Base-by-base conservation (phyloP, 441 rosid genomes). In the Populus hybrid region DNA sequence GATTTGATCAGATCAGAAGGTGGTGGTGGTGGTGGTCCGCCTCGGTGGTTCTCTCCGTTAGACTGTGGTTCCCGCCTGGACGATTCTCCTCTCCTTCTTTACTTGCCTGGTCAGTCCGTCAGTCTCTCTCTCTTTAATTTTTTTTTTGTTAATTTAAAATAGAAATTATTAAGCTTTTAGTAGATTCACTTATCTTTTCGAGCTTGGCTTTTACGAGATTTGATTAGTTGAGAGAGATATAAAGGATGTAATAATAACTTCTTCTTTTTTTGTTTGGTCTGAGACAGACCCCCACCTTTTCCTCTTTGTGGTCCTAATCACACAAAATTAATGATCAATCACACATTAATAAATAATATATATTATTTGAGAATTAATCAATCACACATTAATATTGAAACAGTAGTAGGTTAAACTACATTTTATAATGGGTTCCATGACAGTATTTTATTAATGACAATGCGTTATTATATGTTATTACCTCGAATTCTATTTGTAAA, bases 41-140 rank as follows among this genome's bases (percentile, higher is more conserved):
- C 93, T 50, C 91, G 97, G 71, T 92, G 98, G 97, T 90, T 92
- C 84, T 88, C 95, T 75, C 98, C 97, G 70, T 69, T 88, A 38
- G 92, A 89, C 72, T 87, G 89, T 78, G 85, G 87, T 70, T 79
- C 86, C 50, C 87, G 67, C 63, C 32, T 80, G 67, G 79, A 82
- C 24, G 81, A 88, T 21, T 85, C 93, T 40, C 98, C 98, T 19
- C 79, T 92, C 69, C 96, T 94, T 65, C 92, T 94, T 19, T 90
- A 80, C 83, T 84, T 89, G 76, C 93, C 97, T 30, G 97, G 95
- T 87, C 67, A 76, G 67, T n/a, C 9, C 1, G 71, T 53, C 10
- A 5, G 71, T 53, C 19, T 12, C 66, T 69, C 36, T 40, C 50
- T 40, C 50, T 40, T 11, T 4, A 40, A 12, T 40, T 40, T 61